Evolutionary conservation across 805 yeast species (phyloP).

Genomic region (Ascoidea tarda): DNA sequence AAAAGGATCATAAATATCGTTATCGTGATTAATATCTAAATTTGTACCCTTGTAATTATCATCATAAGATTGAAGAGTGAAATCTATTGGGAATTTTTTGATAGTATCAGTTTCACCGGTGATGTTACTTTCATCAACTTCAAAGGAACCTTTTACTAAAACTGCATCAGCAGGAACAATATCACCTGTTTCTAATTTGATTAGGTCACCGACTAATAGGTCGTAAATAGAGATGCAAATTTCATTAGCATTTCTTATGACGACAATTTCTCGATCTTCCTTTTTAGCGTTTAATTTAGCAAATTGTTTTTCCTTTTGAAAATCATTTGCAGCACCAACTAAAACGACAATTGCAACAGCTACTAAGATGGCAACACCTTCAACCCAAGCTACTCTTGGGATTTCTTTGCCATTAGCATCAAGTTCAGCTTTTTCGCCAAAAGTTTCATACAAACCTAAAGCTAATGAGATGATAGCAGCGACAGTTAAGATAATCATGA

Average conservation of each 20-base stretch:
- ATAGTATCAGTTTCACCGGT: slow-evolving; percentile 92
- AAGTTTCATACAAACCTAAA: slow-evolving; percentile 81
- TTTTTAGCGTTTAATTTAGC: slow-evolving; percentile 78
- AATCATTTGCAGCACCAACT: slow-evolving; percentile 94
- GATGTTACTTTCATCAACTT: slow-evolving; percentile 82
- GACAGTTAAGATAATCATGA: slow-evolving; percentile 63
- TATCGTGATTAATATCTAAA: background rate
- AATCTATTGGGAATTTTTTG: slow-evolving; percentile 43
- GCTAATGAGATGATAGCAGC: slow-evolving; percentile 89
- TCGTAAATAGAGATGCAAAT: slow-evolving; percentile 57
- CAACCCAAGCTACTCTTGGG: slow-evolving; percentile 95
- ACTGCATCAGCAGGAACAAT: slow-evolving; percentile 83
- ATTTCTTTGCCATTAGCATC: slow-evolving; percentile 66
- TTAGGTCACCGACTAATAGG: slow-evolving; percentile 74
- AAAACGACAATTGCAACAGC: slow-evolving; percentile 84
- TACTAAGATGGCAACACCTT: slow-evolving; percentile 92
- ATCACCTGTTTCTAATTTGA: slow-evolving; percentile 84
- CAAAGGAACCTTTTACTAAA: slow-evolving; percentile 58
- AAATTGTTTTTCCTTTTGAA: slow-evolving; percentile 91
- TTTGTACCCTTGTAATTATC: background rate
- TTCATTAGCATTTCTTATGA: slow-evolving; percentile 60
- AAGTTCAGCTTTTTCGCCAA: slow-evolving; percentile 66
- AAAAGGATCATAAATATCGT: slow-evolving; percentile 52
- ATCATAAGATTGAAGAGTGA: background rate
- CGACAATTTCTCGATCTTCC: slow-evolving; percentile 68